Evolutionary conservation across 2,329 filamentous ascomycete genomes (phyloP).

Genomic region (Coniochaeta sp.): DNA sequence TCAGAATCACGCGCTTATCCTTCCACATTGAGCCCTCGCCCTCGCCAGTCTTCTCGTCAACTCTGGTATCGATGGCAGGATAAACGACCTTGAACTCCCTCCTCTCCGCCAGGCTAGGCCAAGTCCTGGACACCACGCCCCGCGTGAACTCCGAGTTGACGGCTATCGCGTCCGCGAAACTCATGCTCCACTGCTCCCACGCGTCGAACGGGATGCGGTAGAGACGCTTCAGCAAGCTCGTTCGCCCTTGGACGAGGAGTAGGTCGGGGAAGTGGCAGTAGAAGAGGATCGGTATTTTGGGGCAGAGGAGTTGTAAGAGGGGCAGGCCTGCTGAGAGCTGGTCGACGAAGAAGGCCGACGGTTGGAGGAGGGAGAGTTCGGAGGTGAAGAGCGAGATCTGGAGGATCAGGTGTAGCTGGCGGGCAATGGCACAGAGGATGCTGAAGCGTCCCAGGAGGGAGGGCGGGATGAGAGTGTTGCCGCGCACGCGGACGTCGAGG

Average conservation of each 20-base stretch:
- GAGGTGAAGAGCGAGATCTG: conserved; percentile 49
- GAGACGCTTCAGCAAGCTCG: conserved; percentile 49
- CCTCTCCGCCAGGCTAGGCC: conserved; percentile 54
- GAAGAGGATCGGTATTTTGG: conserved; percentile 67
- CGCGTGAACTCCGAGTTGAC: conserved; percentile 91
- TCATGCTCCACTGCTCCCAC: conserved; percentile 85
- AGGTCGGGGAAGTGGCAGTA: conserved; percentile 99
- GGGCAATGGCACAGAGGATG: conserved; percentile 86
- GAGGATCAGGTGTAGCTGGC: conserved; percentile 77
- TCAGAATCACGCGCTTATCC: conserved; percentile 69
- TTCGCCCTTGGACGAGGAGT: conserved; percentile 68
- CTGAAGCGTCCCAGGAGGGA: conserved; percentile 74
- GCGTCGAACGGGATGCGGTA: conserved; percentile 86
- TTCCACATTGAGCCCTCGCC: conserved; percentile 45
- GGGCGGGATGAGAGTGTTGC: conserved; percentile 71
- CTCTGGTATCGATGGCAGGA: conserved; percentile 71
- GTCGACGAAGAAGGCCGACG: conserved; percentile 80
- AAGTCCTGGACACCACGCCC: conserved; percentile 66
- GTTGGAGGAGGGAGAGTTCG: conserved; percentile 55
- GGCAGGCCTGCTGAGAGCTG: conserved; percentile 89
- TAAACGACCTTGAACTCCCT: conserved; percentile 75
- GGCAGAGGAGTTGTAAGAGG: conserved; percentile 63
- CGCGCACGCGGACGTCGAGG: conserved; percentile 86
- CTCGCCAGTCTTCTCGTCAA: neutral
- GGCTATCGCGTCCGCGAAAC: conserved; percentile 78